These are phyloP conservation scores for Mucor indicus DNA, from an alignment of 371 early-diverging fungal genomes.

Conservation along the genomic window DNA sequence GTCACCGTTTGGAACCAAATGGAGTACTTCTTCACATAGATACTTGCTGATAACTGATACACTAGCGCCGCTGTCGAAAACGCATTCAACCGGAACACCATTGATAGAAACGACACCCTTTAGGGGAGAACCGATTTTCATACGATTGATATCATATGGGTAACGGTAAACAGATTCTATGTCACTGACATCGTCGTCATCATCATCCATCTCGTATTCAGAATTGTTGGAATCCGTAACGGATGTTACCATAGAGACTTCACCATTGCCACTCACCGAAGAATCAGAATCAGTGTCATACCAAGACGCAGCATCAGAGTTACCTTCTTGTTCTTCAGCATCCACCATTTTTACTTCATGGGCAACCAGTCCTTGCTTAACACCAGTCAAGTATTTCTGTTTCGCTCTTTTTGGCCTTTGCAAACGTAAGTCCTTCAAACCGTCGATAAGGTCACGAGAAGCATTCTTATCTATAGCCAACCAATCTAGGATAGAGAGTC, in stretches of 20 bases:
- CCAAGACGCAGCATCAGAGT: no score
- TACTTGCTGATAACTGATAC: neutral
- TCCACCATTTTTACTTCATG: neutral
- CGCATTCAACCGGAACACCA: neutral
- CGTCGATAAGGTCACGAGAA: constrained; percentile 10
- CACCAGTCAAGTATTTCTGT: neutral
- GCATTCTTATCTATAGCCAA: constrained; percentile 14
- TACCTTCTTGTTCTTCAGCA: neutral
- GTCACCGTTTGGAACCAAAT: constrained; percentile 3
- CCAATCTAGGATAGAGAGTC: constrained; percentile 12
- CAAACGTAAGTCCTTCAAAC: neutral
- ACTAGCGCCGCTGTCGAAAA: neutral
- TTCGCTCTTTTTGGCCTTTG: neutral
- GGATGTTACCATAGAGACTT: no score
- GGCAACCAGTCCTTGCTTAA: neutral
- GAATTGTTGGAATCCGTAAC: no score
- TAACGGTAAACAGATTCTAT: neutral
- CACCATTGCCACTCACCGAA: no score
- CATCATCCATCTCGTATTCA: constrained; percentile 14
- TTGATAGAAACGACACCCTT: neutral
- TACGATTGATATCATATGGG: constrained; percentile 1
- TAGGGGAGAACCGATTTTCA: neutral
- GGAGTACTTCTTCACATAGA: neutral
- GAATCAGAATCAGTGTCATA: no score
- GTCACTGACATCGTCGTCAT: constrained; percentile 10